These are phyloP conservation scores for Gastroboletus turbinatus DNA, from an alignment of 1,284 basidiomycete species.

Conservation along the genomic window DNA sequence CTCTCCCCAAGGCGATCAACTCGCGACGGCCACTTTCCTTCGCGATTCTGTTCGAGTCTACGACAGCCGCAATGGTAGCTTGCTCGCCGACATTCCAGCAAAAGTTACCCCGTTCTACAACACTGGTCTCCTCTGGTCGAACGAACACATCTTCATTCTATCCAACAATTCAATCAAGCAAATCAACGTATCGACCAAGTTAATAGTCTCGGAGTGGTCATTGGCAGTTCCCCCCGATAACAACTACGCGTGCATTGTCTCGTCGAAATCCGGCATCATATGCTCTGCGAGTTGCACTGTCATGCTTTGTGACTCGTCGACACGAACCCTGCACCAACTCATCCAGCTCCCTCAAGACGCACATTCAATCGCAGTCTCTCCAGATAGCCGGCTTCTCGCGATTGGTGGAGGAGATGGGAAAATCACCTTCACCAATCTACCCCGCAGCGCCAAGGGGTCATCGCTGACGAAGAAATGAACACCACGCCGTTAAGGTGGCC, in stretches of 20 bases:
- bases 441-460: not conserved
- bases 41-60: slow-evolving; percentile 9
- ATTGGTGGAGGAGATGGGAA: slow-evolving; percentile 3
- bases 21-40: slow-evolving; percentile 13
- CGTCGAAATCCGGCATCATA: slow-evolving; percentile 5
- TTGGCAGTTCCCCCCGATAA: not conserved
- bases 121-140: slow-evolving; percentile 11
- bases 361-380: slow-evolving; percentile 11
- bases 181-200: not conserved
- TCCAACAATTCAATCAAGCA: slow-evolving; percentile 1
- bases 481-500: not conserved
- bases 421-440: not conserved
- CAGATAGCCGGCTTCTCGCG: slow-evolving; percentile 1
- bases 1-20: slow-evolving; percentile 6
- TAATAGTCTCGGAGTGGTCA: not conserved
- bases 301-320: not conserved
- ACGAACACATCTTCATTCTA: slow-evolving; percentile 5
- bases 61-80: not conserved
- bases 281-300: not conserved
- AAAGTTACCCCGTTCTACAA: slow-evolving; percentile 11
- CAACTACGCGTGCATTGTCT: slow-evolving; percentile 11
- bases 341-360: not conserved
- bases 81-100: not conserved
- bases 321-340: not conserved
- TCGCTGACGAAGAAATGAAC: not conserved